These are phyloP conservation scores for Penicillium arizonense DNA, from an alignment of 495 filamentous ascomycete species.

Conservation along the genomic window DNA sequence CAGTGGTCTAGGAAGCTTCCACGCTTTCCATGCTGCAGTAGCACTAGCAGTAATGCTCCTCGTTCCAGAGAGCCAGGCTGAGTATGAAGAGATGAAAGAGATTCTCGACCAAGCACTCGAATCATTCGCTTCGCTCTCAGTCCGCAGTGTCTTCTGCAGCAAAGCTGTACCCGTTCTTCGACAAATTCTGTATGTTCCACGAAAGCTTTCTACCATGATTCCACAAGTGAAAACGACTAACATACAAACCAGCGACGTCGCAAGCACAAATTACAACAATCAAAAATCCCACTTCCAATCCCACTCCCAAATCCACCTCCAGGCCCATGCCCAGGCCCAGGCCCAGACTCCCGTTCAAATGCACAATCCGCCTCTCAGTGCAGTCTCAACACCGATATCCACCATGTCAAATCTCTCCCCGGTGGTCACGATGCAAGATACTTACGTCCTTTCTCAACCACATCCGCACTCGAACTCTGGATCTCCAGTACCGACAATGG, in stretches of 20 bases:
- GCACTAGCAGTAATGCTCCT: conserved; percentile 31
- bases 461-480: conserved; percentile 18
- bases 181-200: conserved; percentile 34
- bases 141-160: conserved; percentile 41
- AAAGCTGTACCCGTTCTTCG: conserved; percentile 39
- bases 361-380: conserved; percentile 1
- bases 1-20: conserved; percentile 42
- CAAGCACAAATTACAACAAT: conserved; percentile 8
- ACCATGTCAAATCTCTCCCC: conserved; percentile 11
- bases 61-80: conserved; percentile 30
- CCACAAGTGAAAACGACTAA: neutral
- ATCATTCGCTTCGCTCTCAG: conserved; percentile 38
- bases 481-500: conserved; percentile 24
- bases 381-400: conserved; percentile 12
- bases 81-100: conserved; percentile 33
- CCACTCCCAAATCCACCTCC: conserved; percentile 2
- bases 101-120: conserved; percentile 32
- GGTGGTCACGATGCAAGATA: conserved; percentile 12
- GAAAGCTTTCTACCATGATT: neutral
- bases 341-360: neutral
- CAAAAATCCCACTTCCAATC: conserved; percentile 12
- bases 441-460: conserved; percentile 11
- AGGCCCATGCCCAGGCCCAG: conserved; percentile 1
- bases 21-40: conserved; percentile 39
- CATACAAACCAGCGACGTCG: conserved; percentile 13